Evolutionary conservation across 2,329 filamentous ascomycete species (phyloP), one percentile per base, ranked within the genome.

Genomic region (Neonectria magnoliae): DNA sequence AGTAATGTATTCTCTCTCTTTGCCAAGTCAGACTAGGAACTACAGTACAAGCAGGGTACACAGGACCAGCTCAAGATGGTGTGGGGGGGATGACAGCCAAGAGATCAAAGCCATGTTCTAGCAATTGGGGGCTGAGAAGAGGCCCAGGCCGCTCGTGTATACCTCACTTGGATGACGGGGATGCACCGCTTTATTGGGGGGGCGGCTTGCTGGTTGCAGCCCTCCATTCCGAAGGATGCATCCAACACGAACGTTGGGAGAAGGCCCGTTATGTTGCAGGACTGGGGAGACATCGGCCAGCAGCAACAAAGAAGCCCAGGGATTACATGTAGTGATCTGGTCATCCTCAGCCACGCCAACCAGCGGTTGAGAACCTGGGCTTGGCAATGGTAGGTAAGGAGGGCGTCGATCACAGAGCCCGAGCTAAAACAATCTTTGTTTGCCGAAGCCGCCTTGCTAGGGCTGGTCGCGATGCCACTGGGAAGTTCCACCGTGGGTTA

Each of bases 1-100:
- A 71, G 63, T 72, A 68, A 73, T 61, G 69, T 61, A 67, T 42
- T 41, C 63, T 50, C 53, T 64, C 57, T 58, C 44, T 54, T 51
- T 55, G 22, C 50, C 38, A 42, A 45, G 51, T 47, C 55, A 60
- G 25, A 55, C 63, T 45, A 38, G 42, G 41, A 27, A 41, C 59
- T 51, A 36, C 13, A n/a, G 36, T 38, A 57, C 66, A 48, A 45
- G 50, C 55, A 65, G 50, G 65, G 66, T 58, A 62, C 44, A 50
- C 55, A 58, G 44, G 54, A 29, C 50, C 36, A 51, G 63, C 69
- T 64, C 18, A 69, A 73, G 71, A 62, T 56, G 62, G 60, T 60
- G 67, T 62, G 58, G 62, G 58, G 55, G 42, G 54, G 52, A 57
- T 64, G 60, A 68, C 64, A 67, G 60, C 62, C 62, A 65, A 67